Evolutionary conservation across 2,329 filamentous ascomycete genomes (phyloP).

Genomic region (Penicillium sumatraense): DNA sequence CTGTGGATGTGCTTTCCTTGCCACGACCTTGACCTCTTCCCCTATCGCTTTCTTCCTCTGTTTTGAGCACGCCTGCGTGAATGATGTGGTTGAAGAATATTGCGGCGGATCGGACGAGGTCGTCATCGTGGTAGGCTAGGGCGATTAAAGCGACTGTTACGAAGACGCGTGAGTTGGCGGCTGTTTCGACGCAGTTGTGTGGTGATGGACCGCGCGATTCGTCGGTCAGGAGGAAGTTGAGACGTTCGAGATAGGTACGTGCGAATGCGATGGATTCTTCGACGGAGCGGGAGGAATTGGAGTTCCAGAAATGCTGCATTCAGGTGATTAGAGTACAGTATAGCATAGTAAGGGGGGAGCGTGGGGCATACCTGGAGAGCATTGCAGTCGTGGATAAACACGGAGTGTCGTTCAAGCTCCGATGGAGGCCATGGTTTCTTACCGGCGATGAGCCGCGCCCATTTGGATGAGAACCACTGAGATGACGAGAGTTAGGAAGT

Average conservation of each 20-base stretch:
- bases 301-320: conserved; percentile 64
- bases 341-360: background rate
- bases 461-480: conserved; percentile 52
- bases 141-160: conserved; percentile 88
- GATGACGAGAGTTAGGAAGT: conserved; percentile 7
- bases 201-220: conserved; percentile 86
- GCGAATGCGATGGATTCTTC: conserved; percentile 58
- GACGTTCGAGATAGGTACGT: conserved; percentile 58
- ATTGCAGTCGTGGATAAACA: conserved; percentile 66
- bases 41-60: background rate
- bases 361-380: conserved; percentile 55
- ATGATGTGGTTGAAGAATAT: conserved; percentile 88
- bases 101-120: conserved; percentile 82
- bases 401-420: conserved; percentile 63
- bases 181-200: conserved; percentile 89
- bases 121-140: conserved; percentile 80
- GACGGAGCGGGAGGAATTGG: conserved; percentile 54
- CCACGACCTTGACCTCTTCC: background rate
- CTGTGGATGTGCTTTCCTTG: conserved; percentile 1
- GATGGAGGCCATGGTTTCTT: conserved; percentile 58
- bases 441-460: conserved; percentile 63
- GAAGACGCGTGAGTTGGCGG: conserved; percentile 85
- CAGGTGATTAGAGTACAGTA: conserved; percentile 12
- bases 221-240: conserved; percentile 76
- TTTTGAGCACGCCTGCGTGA: conserved; percentile 77